These are phyloP conservation scores for Cladobotryum protrusum DNA, from an alignment of 2,329 filamentous ascomycete species.

Conservation along the genomic window DNA sequence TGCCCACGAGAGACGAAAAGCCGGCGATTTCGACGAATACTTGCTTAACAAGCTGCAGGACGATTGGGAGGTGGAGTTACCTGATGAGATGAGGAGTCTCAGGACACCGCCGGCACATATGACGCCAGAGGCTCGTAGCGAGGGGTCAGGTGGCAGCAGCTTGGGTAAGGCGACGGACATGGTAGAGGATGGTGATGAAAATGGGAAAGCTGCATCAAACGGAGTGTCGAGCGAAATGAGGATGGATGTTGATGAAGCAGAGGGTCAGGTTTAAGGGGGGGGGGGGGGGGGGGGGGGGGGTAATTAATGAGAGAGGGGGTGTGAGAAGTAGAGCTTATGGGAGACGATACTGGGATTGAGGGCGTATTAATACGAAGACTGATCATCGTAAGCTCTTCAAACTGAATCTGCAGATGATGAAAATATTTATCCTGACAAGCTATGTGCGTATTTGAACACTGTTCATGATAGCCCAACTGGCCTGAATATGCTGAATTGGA, in stretches of 20 bases:
- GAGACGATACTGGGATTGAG: background rate
- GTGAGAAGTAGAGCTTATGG: background rate
- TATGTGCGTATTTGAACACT: no score
- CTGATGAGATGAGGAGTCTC: slow-evolving; percentile 22
- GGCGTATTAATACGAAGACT: no score
- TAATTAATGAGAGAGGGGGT: background rate
- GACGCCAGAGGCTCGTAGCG: background rate
- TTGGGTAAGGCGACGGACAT: background rate
- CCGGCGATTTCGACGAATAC: slow-evolving; percentile 45
- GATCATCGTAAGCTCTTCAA: no score
- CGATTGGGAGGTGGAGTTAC: slow-evolving; percentile 42
- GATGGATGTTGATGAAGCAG: slow-evolving; percentile 14
- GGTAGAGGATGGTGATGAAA: background rate
- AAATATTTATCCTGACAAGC: no score
- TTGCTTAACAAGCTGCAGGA: slow-evolving; percentile 39
- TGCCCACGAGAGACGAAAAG: slow-evolving; percentile 42
- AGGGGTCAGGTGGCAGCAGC: background rate
- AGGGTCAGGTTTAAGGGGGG: slow-evolving; percentile 4
- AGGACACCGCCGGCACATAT: background rate
- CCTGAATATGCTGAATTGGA: no score
- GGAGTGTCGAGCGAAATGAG: background rate
- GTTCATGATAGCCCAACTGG: no score
- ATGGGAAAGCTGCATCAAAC: background rate
- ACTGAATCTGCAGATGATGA: no score
- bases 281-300: no score